Evolutionary conservation across 495 filamentous ascomycete species (phyloP), one percentile per base, ranked within the genome.

Genomic region (Aspergillus ostianus): DNA sequence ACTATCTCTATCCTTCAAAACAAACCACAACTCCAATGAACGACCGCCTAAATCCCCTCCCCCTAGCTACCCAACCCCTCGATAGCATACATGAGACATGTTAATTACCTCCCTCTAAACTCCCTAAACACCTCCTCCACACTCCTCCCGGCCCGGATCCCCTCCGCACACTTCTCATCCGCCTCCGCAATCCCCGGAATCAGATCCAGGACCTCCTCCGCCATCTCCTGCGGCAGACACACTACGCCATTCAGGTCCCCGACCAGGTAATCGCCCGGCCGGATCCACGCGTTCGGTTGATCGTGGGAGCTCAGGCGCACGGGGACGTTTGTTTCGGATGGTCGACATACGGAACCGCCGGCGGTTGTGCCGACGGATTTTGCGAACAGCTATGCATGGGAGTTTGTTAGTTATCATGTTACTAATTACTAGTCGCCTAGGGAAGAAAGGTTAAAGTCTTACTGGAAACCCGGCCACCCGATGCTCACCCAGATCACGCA

Each of bases 221-320:
- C 80, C 51, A 84, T 53, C 20, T 73, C 76, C 47, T 62, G 66
- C 21, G 77, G 77, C 27, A 70, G 47, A 56, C 69, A 68, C 6
- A 84, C 81, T 0, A 84, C 82, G 4, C 83, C 83, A 53, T 85
- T 82, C 15, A 80, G 36, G 44, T 85, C 83, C 0, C 67, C 82
- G 19, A 85, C 70, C 23, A 85, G 54, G 53, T 84, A 84, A 56
- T 85, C 84, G 0, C 80, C 82, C 0, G 82, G 82, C 3, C 68
- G 58, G 36, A 86, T 73, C 47, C 67, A 66, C 48, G 77, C 77
- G 19, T 83, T 74, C 56, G 80, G 76, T 60, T 70, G 61, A 18
- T 66, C 68, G 10, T 6, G 6, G 13, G 60, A 64, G 26, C 70
- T 60, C 13, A 73, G 54, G 9, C 58, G 64, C 5, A 73, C 66